A percentile compares a stretch with the other conserved stretches of the same genome.
phyloP scores from a whole-genome alignment of 352 stramenopile species.

The Phytopythium cucurbitacearum region DNA sequence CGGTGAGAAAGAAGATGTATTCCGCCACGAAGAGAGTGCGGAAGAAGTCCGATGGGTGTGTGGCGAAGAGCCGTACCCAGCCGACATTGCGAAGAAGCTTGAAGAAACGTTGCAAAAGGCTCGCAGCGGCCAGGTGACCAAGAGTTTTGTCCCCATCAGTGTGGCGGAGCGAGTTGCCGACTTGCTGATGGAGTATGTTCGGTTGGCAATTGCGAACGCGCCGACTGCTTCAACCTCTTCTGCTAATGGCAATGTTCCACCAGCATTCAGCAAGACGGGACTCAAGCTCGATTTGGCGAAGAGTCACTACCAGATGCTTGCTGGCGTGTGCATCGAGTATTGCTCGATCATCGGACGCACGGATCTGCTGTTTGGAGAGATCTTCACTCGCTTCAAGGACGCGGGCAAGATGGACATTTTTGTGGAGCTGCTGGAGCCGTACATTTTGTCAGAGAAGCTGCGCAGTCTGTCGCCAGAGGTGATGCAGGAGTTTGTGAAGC shows the following conservation, averaged over 20 bases:
- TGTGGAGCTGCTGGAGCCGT: slow-evolving; percentile 92
- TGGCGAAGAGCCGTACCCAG: slow-evolving; percentile 71
- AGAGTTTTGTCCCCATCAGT: slow-evolving; percentile 88
- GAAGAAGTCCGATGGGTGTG: slow-evolving; percentile 84
- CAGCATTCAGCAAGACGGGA: slow-evolving; percentile 45
- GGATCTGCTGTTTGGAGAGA: slow-evolving; percentile 84
- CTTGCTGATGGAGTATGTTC: slow-evolving; percentile 88
- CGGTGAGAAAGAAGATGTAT: slow-evolving; percentile 85
- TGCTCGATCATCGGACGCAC: slow-evolving; percentile 87
- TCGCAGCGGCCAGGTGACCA: slow-evolving; percentile 72
- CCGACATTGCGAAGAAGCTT: slow-evolving; percentile 79
- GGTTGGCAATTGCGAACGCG: slow-evolving; percentile 81
- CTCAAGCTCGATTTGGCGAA: slow-evolving; percentile 88
- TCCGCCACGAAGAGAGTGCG: slow-evolving; percentile 76
- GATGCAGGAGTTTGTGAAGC: slow-evolving; percentile 92
- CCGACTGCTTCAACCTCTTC: slow-evolving; percentile 22
- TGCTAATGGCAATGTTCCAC: slow-evolving; percentile 6
- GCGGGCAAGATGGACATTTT: slow-evolving; percentile 85
- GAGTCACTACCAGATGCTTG: slow-evolving; percentile 96
- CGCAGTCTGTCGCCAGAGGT: slow-evolving; percentile 88
- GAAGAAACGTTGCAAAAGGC: slow-evolving; percentile 85
- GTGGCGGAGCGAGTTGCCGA: slow-evolving; percentile 85
- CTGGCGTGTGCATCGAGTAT: slow-evolving; percentile 95
- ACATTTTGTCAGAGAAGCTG: slow-evolving; percentile 93
- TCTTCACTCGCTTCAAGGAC: slow-evolving; percentile 85